Evolutionary conservation across 2,329 filamentous ascomycete species (phyloP).

Genomic region (Fusarium sambucinum): DNA sequence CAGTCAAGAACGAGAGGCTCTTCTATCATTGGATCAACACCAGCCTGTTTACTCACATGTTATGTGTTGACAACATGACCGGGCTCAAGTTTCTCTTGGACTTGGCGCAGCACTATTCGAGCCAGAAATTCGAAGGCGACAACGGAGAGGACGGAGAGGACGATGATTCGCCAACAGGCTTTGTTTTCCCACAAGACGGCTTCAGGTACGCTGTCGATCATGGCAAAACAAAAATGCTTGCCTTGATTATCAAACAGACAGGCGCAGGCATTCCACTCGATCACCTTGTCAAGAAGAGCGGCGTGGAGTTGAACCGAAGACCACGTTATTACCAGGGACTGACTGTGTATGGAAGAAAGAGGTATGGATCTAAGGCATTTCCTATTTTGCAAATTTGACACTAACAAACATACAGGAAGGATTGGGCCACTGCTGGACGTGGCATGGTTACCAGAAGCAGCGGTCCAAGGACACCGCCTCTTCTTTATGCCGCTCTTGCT

Average conservation of each 20-base stretch:
- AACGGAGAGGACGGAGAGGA: conserved; percentile 55
- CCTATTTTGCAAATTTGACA: background rate
- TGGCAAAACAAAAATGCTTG: conserved; percentile 69
- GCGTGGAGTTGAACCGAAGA: conserved; percentile 72
- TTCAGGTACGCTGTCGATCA: conserved; percentile 60
- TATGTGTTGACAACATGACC: conserved; percentile 64
- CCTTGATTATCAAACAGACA: conserved; percentile 72
- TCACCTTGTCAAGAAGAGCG: conserved; percentile 73
- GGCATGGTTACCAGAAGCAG: conserved; percentile 55
- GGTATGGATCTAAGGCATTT: conserved; percentile 48
- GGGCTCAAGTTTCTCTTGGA: conserved; percentile 71
- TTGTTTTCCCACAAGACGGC: conserved; percentile 54
- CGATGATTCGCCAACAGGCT: conserved; percentile 51
- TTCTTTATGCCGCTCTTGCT: conserved; percentile 67
- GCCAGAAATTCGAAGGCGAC: conserved; percentile 51
- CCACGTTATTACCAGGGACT: conserved; percentile 82
- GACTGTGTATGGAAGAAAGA: conserved; percentile 79
- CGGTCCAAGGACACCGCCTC: conserved; percentile 65
- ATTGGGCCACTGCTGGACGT: conserved; percentile 78
- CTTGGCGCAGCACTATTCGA: conserved; percentile 60
- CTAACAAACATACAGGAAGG: conserved; percentile 56
- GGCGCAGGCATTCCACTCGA: conserved; percentile 78
- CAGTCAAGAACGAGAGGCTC: conserved; percentile 48
- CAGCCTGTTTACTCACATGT: conserved; percentile 59
- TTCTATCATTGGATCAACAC: conserved; percentile 8